Evolutionary conservation across 225 moss, liverwort and hornwort genomes (phyloP).

Genomic region (Lunularia cruciata): DNA sequence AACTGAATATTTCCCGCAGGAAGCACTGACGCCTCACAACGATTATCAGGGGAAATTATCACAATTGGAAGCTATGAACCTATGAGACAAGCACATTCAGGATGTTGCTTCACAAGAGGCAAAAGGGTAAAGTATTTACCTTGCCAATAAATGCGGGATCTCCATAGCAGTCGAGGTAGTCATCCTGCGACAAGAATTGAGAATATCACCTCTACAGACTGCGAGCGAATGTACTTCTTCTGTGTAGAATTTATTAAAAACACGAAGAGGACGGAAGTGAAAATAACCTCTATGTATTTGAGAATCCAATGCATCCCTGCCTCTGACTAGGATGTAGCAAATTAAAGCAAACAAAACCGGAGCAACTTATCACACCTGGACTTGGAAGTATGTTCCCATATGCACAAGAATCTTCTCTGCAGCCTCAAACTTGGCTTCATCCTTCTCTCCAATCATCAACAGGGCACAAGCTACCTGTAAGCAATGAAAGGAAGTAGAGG

Average conservation of each 20-base stretch:
- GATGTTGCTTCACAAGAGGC: not conserved
- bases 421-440: slow-evolving; percentile 65
- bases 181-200: slow-evolving; percentile 55
- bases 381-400: slow-evolving; percentile 99
- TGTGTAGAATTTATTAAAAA: too few relatives aligned
- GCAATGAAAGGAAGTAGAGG: not conserved
- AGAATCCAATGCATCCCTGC: too few relatives aligned
- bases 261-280: too few relatives aligned
- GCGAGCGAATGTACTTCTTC: too few relatives aligned
- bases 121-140: slow-evolving; percentile 30
- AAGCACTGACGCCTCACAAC: not conserved
- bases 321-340: too few relatives aligned
- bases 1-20: not conserved
- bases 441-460: slow-evolving; percentile 72
- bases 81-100: too few relatives aligned
- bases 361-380: slow-evolving; percentile 68
- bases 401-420: slow-evolving; percentile 80
- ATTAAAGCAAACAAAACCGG: not conserved
- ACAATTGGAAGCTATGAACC: too few relatives aligned
- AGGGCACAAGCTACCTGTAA: slow-evolving; percentile 90
- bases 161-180: slow-evolving; percentile 87
- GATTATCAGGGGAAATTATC: not conserved
- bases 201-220: not conserved
- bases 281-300: too few relatives aligned
- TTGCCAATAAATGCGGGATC: slow-evolving; percentile 91